A percentile compares a stretch with the other conserved stretches of the same genome.
Conservation (phyloP, 2,329 filamentous ascomycete species). For the Nannizziopsis barbatae region DNA sequence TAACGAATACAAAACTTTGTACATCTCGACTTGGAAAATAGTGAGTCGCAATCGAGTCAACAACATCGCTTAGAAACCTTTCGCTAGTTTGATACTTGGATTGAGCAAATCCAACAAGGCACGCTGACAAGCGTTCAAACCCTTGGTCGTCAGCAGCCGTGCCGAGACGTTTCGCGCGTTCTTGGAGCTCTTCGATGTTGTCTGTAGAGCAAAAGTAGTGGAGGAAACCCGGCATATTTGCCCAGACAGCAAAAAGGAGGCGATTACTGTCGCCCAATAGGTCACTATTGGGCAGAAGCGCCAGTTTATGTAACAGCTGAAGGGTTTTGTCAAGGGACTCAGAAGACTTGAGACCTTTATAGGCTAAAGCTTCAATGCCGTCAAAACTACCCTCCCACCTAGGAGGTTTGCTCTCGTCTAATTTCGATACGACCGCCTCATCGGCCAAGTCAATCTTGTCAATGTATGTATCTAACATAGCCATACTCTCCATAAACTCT, state of each 20-base stretch:
- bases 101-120: conserved; percentile 58
- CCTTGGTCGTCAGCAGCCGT: conserved; percentile 63
- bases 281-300: conserved; percentile 64
- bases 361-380: conserved; percentile 71
- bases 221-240: conserved; percentile 81
- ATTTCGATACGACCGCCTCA: conserved; percentile 53
- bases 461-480: conserved; percentile 80
- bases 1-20: conserved; percentile 73
- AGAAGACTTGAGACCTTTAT: conserved; percentile 86
- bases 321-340: conserved; percentile 68
- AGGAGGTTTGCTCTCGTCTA: conserved; percentile 67
- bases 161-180: conserved; percentile 58
- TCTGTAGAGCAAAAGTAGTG: conserved; percentile 58
- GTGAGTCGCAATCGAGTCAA: conserved; percentile 60
- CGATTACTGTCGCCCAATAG: conserved; percentile 74
- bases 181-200: conserved; percentile 45
- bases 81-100: conserved; percentile 55
- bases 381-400: conserved; percentile 86
- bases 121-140: conserved; percentile 54
- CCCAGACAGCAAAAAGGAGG: conserved; percentile 73
- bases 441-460: conserved; percentile 71
- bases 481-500: conserved; percentile 82
- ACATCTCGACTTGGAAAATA: conserved; percentile 79
- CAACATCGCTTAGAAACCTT: conserved; percentile 65
- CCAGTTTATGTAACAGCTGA: conserved; percentile 63